phyloP scores from a whole-genome alignment of 768 basidiomycete genomes.

The Hemileccinum rubropunctum region DNA sequence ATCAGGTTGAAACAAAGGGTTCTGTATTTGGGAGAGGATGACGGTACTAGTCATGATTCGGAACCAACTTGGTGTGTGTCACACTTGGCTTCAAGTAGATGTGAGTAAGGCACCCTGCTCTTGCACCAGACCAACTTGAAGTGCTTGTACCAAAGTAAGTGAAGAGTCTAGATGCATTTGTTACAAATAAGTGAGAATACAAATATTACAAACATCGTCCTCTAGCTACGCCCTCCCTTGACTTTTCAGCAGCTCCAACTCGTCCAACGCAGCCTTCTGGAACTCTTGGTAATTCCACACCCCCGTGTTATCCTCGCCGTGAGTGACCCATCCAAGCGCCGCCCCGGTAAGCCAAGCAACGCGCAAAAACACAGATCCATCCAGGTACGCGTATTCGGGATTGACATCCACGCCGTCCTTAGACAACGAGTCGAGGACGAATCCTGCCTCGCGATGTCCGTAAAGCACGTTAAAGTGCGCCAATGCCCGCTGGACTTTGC shows the following conservation, averaged over 20 bases:
- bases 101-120: too few relatives aligned
- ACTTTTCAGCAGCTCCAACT: conserved; percentile 21
- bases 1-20: too few relatives aligned
- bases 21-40: too few relatives aligned
- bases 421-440: conserved; percentile 23
- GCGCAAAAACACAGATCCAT: conserved; percentile 64
- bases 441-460: conserved; percentile 39
- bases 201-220: too few relatives aligned
- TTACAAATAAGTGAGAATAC: too few relatives aligned
- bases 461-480: conserved; percentile 45
- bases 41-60: too few relatives aligned
- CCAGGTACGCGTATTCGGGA: conserved; percentile 46
- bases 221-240: conserved; percentile 14
- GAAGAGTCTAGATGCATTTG: too few relatives aligned
- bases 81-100: too few relatives aligned
- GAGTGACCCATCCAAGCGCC: conserved; percentile 39
- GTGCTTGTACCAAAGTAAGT: too few relatives aligned
- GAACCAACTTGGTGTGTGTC: too few relatives aligned
- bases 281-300: conserved; percentile 32
- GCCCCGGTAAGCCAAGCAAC: conserved; percentile 51
- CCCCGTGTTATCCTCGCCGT: conserved; percentile 33
- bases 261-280: conserved; percentile 22
- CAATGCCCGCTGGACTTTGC: conserved; percentile 49
- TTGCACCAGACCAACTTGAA: too few relatives aligned
- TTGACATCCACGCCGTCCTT: conserved; percentile 34